Evolutionary conservation across 495 filamentous ascomycete genomes (phyloP), one percentile per base, ranked within the genome.

Genomic region (Tuber umbilicatum): DNA sequence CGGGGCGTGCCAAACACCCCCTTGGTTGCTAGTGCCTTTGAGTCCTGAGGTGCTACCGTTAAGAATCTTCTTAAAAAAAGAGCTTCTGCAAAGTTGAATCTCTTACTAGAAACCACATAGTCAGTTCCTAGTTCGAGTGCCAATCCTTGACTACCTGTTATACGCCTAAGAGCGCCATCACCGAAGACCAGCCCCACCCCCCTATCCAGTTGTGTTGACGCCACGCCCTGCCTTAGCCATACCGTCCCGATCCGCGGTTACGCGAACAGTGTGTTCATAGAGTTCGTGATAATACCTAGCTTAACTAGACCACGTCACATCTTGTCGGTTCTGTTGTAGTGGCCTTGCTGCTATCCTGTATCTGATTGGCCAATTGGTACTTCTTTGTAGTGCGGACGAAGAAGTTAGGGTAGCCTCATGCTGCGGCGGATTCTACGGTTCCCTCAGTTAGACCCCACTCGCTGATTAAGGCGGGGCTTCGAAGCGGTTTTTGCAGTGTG

Each of bases 261-360:
- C 23, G 72, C 86, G 2, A 88, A 83, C 1, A 90, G 84, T 10
- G 85, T 84, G 78, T 90, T 90, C 19, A 79, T 83, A 0, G 87
- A 86, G 47, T 85, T 86, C 21, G 83, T 78, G 31, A 87, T 78
- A 72, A 90, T 86, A 2, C 84, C 81, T 39, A 86, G 79, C 0
- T 85, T 85, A 7, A 85, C 83, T 0, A 83, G 82, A 75, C 90
- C 89, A 27, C 86, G 82, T 87, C 87, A 90, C 27, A 73, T 79
- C 27, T 84, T 83, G 0, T 84, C 78, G 2, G 79, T 80, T 37
- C 88, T 84, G 64, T 89, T 84, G 35, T 86, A 83, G 60, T 83
- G 82, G 70, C 87, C 86, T 17, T 60, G 2, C 88, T 87, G 69
- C 89, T 90, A 81, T 90, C 89, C 89, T 88, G 90, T 21, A 90